Base-by-base conservation (phyloP, 176 grass and related monocot genomes). In the Lolium perenne region DNA sequence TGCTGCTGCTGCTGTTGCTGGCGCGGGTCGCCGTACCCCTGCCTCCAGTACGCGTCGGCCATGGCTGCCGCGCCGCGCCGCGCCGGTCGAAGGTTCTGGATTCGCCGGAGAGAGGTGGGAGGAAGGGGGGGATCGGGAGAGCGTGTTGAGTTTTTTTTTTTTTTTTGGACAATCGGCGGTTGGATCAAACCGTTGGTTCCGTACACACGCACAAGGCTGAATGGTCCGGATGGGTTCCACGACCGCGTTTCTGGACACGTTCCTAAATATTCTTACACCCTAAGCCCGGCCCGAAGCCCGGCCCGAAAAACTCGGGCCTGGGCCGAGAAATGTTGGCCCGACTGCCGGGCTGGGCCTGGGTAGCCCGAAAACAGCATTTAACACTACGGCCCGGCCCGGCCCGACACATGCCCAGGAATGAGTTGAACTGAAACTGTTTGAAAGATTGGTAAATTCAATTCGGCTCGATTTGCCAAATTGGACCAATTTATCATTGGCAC, bases 11-110 rank as follows among this genome's bases (percentile, higher is more conserved):
- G 89, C 23, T 81, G 54, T 18, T 56, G 87, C 78, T 82, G 83
- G 49, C 87, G 88, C 13, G 76, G 76, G 40, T 88, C 90, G 29
- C 71, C 80, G 88, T 92, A 92, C 32, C 32, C 32, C 32, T 35
- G 32, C 93, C 93, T 89, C 93, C 93, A 95, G 63, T 95, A 91
- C 20, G 83, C 80, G 35, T 95, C 90, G 32, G 90, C 93, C 93
- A 95, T 95, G 63, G 64, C 57, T 38, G 64, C 4, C 17, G 38
- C 25, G 8, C 20, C 16, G 38, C 23, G 7, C 18, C 20, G 3
- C 21, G 25, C 15, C 15, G 23, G 26, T 21, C 13, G 76, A 26
- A 67, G 67, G 21, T 10, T 68, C 76, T 75, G 14, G 87, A 58
- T 51, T 48, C 54, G 66, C 45, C 65, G 71, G 71, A 8, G n/a